A percentile compares a stretch with the other conserved stretches of the same genome.
phyloP scores from a whole-genome alignment of 805 yeast species.

The Candida anglica region DNA sequence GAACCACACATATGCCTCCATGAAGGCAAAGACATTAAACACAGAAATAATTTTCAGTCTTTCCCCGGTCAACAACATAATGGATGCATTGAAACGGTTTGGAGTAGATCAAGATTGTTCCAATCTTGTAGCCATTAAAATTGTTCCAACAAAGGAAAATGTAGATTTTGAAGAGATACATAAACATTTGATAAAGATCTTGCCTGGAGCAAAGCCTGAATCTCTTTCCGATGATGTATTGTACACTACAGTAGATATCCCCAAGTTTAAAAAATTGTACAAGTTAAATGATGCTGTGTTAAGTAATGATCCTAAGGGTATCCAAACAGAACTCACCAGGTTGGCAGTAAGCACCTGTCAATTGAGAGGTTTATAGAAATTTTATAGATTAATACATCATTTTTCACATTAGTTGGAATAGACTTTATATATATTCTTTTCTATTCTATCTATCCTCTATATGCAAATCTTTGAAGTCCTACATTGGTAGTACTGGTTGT shows the following conservation, averaged over 20 bases:
- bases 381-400: no score
- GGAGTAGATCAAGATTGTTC: slow-evolving; percentile 55
- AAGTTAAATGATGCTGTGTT: slow-evolving; percentile 30
- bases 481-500: background rate
- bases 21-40: slow-evolving; percentile 63
- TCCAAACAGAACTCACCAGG: slow-evolving; percentile 30
- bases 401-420: background rate
- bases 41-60: slow-evolving; percentile 69
- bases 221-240: slow-evolving; percentile 21
- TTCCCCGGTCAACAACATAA: slow-evolving; percentile 66
- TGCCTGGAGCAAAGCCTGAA: slow-evolving; percentile 7
- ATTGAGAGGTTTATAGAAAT: slow-evolving; percentile 42
- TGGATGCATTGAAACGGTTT: slow-evolving; percentile 66
- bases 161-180: slow-evolving; percentile 22
- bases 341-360: slow-evolving; percentile 46
- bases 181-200: slow-evolving; percentile 26
- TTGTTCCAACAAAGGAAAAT: slow-evolving; percentile 22
- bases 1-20: slow-evolving; percentile 43
- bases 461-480: slow-evolving; percentile 13
- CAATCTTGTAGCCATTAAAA: slow-evolving; percentile 49
- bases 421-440: background rate
- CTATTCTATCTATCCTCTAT: slow-evolving; percentile 8
- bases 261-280: slow-evolving; percentile 31
- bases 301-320: slow-evolving; percentile 6
- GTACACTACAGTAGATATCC: slow-evolving; percentile 15